Evolutionary conservation across 2,329 filamentous ascomycete genomes (phyloP), one percentile per base, ranked within the genome.

Genomic region (Penicillium digitatum): DNA sequence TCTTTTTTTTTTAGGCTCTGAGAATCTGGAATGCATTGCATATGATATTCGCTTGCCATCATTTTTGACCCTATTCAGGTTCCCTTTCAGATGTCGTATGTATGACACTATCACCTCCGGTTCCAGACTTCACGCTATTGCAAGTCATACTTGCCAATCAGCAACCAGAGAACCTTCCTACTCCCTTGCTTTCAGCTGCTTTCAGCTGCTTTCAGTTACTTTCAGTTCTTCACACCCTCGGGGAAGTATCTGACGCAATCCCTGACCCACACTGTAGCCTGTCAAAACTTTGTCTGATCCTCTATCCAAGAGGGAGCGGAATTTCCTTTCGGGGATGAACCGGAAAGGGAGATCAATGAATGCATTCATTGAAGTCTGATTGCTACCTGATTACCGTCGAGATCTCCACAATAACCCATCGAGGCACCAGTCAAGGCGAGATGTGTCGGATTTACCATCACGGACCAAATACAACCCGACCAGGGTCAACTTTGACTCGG

Each of bases 91-190:
- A 10, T 18, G n/a, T 11, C 18, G 18, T n/a, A 37, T 37, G 53
- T 55, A 61, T 62, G 59, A 58, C 55, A 61, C 59, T 54, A 61
- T 56, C 55, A 55, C 42, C 34, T 38, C 27, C 42, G 10, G 29
- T 35, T 14, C 43, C 43, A 53, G 48, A 58, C 43, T 29, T 52
- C 20, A 26, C 27, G 37, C 55, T 59, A 61, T 53, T 45, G 54
- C 27, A 39, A 10, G 26, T 9, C 5, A 6, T 40, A 18, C 32
- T 52, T 56, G 48, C 60, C 60, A 61, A 62, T 62, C 51, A 55
- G 39, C n/a, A 39, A 11, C 5, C 58, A 38, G 4, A n/a, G 40
- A 37, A 34, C 27, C 55, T 37, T 48, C 45, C 50, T 51, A 52
- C 31, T 50, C 54, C 48, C 53, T 52, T 56, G 14, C 48, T 35